phyloP scores from a whole-genome alignment of 306 rosid genomes.

The Abrus pulchellus region DNA sequence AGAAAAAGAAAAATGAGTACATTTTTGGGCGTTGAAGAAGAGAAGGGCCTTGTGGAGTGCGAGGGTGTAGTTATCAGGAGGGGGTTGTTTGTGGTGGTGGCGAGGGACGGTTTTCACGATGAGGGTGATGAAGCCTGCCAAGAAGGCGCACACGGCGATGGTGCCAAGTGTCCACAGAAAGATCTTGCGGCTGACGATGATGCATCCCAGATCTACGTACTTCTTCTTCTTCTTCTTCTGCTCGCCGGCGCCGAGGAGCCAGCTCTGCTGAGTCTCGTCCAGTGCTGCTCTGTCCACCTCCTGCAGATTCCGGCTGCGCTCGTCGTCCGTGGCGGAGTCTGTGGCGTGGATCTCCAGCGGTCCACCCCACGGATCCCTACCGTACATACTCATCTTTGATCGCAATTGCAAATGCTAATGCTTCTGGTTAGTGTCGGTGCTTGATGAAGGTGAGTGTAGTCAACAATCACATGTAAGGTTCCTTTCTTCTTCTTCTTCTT shows the following conservation, averaged over 20 bases:
- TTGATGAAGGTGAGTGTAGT: too few species aligned
- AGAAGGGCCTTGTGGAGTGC: slow-evolving; percentile 88
- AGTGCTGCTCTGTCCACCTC: slow-evolving; percentile 79
- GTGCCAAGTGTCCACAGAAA: slow-evolving; percentile 83
- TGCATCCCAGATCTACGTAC: slow-evolving; percentile 91
- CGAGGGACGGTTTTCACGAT: slow-evolving; percentile 83
- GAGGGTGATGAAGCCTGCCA: slow-evolving; percentile 73
- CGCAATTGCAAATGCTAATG: too few species aligned
- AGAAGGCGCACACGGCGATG: slow-evolving; percentile 60
- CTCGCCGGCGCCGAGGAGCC: slow-evolving; percentile 83
- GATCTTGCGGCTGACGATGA: slow-evolving; percentile 85
- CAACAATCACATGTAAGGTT: too few species aligned
- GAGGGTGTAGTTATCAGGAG: slow-evolving; percentile 82
- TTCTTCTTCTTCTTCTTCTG: slow-evolving; percentile 82
- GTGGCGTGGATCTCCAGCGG: slow-evolving; percentile 83
- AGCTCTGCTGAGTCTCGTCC: slow-evolving; percentile 90
- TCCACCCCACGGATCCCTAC: slow-evolving; percentile 94
- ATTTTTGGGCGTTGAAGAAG: slow-evolving; percentile 83
- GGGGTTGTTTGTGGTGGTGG: slow-evolving; percentile 59
- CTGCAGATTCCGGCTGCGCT: slow-evolving; percentile 82
- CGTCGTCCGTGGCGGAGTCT: slow-evolving; percentile 88
- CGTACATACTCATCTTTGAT: slow-evolving; percentile 65
- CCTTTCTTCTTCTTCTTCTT: too few species aligned
- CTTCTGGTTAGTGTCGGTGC: too few species aligned
- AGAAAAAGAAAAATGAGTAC: neutral